These are phyloP conservation scores for Magnusiomyces sp. DNA, from an alignment of 1,139 yeast species.

Conservation along the genomic window DNA sequence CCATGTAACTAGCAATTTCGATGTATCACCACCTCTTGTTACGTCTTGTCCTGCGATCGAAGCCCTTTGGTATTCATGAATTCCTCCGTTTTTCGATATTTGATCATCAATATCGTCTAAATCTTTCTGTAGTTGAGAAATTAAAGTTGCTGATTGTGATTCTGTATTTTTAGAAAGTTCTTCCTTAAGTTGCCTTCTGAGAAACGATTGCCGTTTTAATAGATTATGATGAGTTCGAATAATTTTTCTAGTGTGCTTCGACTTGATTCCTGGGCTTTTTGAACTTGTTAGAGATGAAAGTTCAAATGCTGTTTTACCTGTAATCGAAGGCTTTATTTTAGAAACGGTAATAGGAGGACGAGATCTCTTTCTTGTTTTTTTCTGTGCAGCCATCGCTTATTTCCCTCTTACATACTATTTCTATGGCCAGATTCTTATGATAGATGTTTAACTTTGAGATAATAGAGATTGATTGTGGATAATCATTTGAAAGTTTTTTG, in stretches of 20 bases:
- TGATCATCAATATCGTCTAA: conserved; percentile 2
- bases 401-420: not conserved
- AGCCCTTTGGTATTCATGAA: conserved; percentile 69
- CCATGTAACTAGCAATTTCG: conserved; percentile 69
- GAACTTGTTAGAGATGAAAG: not conserved
- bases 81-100: conserved; percentile 33
- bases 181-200: conserved; percentile 15
- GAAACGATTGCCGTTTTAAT: conserved; percentile 25
- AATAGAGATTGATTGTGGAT: too few species aligned
- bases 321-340: not conserved
- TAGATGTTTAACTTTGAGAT: too few species aligned
- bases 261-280: not conserved
- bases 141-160: not conserved
- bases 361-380: not conserved
- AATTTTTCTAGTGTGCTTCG: conserved; percentile 26
- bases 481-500: too few species aligned
- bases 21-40: conserved; percentile 84
- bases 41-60: conserved; percentile 74
- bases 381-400: not conserved
- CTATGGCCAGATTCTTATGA: too few species aligned
- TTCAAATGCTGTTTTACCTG: conserved; percentile 3
- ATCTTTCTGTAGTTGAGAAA: not conserved
- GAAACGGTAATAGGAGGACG: not conserved
- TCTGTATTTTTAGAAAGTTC: conserved; percentile 5
- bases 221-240: conserved; percentile 32